Evolutionary conservation across 495 filamentous ascomycete species (phyloP).

Genomic region (Parmelia sp.): DNA sequence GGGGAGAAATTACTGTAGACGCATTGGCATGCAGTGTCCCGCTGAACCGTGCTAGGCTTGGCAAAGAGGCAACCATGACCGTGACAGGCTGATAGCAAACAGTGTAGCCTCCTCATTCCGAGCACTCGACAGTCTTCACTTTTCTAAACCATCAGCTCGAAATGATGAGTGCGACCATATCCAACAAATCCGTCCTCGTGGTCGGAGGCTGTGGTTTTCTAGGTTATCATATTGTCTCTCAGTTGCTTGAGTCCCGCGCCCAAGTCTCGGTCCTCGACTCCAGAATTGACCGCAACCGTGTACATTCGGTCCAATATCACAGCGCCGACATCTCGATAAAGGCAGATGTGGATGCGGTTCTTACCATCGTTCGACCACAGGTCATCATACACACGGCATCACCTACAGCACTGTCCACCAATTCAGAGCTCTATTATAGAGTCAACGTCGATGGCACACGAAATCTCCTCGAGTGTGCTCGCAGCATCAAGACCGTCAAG

Average conservation of each 20-base stretch:
- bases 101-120: too few species aligned
- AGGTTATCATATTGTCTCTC: conserved; percentile 46
- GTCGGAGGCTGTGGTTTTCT: conserved; percentile 50
- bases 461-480: conserved; percentile 36
- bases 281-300: conserved; percentile 27
- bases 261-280: conserved; percentile 30
- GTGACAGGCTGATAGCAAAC: too few species aligned
- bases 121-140: too few species aligned
- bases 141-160: too few species aligned
- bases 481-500: conserved; percentile 29
- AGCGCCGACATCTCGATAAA: conserved; percentile 23
- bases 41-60: too few species aligned
- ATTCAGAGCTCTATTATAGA: conserved; percentile 20
- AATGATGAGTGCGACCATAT: too few species aligned
- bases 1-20: too few species aligned
- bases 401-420: conserved; percentile 19
- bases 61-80: too few species aligned
- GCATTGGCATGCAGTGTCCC: too few species aligned
- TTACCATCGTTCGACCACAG: conserved; percentile 20
- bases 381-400: conserved; percentile 31
- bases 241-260: conserved; percentile 34
- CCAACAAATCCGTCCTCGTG: too few species aligned
- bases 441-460: conserved; percentile 42
- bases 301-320: conserved; percentile 26
- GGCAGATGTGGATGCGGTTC: conserved; percentile 18